Conservation (phyloP, 768 basidiomycete genomes). For the Pleurotus giganteus region DNA sequence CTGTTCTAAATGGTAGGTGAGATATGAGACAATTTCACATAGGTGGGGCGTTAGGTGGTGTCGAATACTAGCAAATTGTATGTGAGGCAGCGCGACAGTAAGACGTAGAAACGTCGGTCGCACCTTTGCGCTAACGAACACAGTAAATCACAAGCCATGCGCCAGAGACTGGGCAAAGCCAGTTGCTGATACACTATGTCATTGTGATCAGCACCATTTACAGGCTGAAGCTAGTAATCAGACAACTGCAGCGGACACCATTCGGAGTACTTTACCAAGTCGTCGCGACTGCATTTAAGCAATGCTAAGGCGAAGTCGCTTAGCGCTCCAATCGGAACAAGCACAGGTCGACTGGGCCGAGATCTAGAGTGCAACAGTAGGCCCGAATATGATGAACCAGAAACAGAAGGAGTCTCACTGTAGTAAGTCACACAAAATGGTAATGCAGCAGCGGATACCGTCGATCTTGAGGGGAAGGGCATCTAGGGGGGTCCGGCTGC, state of each 20-base stretch:
- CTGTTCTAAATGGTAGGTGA: slow-evolving; percentile 65
- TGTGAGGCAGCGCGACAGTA: background rate
- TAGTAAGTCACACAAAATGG: slow-evolving; percentile 53
- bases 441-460: slow-evolving; percentile 52
- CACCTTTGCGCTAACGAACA: slow-evolving; percentile 4
- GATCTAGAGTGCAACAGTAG: slow-evolving; percentile 48
- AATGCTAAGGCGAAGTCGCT: slow-evolving; percentile 52
- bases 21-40: slow-evolving; percentile 46
- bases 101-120: background rate
- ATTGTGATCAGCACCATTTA: background rate
- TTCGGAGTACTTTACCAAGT: slow-evolving; percentile 30
- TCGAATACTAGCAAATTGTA: slow-evolving; percentile 39
- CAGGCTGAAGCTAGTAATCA: background rate
- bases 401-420: slow-evolving; percentile 33
- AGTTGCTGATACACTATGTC: background rate
- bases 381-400: too few species aligned
- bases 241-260: background rate
- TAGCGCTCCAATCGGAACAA: slow-evolving; percentile 65
- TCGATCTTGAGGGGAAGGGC: slow-evolving; percentile 58
- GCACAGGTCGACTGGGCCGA: slow-evolving; percentile 57
- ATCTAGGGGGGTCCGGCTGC: slow-evolving; percentile 43
- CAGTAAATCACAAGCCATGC: background rate
- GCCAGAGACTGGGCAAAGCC: background rate
- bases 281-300: slow-evolving; percentile 45
- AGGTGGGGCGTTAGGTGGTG: slow-evolving; percentile 55